These are phyloP conservation scores for Brassica juncea DNA, from an alignment of 345 rosid genomes.

Conservation along the genomic window DNA sequence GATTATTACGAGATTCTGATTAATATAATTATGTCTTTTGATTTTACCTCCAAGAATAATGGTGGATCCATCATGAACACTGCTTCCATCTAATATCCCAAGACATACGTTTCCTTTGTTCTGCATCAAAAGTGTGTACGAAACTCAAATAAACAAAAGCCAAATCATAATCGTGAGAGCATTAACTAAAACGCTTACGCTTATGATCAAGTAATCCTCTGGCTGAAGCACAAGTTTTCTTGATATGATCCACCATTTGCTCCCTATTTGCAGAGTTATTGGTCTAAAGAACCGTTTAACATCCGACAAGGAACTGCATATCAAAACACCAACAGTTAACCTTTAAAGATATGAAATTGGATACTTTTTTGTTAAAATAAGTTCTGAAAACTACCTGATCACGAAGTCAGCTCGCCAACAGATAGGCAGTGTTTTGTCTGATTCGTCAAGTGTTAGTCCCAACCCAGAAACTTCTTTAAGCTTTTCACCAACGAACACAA, in stretches of 20 bases:
- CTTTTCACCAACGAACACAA: conserved; percentile 43
- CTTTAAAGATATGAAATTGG: not conserved
- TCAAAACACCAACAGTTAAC: conserved; percentile 2
- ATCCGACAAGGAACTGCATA: conserved; percentile 63
- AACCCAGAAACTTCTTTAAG: conserved; percentile 49
- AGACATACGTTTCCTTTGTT: conserved; percentile 78
- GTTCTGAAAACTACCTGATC: conserved; percentile 52
- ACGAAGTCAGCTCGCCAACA: conserved; percentile 67
- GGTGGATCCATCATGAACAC: conserved; percentile 74
- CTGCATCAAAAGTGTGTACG: conserved; percentile 46
- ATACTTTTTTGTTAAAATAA: conserved; percentile 4
- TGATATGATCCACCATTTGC: conserved; percentile 86
- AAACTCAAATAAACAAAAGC: not conserved
- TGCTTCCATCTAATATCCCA: conserved; percentile 89
- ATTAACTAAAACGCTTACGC: conserved; percentile 48
- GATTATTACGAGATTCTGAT: not conserved
- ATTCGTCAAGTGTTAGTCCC: conserved; percentile 54
- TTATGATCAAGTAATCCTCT: conserved; percentile 76
- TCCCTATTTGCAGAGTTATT: conserved; percentile 75
- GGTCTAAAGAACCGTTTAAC: conserved; percentile 72
- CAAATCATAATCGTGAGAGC: conserved; percentile 1
- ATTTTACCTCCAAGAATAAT: conserved; percentile 79
- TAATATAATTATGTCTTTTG: not conserved
- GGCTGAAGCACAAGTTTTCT: conserved; percentile 67
- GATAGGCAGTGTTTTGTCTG: conserved; percentile 72